Evolutionary conservation across 2,329 filamentous ascomycete species (phyloP), one percentile per base, ranked within the genome.

Genomic region (Trichoderma polysporum): DNA sequence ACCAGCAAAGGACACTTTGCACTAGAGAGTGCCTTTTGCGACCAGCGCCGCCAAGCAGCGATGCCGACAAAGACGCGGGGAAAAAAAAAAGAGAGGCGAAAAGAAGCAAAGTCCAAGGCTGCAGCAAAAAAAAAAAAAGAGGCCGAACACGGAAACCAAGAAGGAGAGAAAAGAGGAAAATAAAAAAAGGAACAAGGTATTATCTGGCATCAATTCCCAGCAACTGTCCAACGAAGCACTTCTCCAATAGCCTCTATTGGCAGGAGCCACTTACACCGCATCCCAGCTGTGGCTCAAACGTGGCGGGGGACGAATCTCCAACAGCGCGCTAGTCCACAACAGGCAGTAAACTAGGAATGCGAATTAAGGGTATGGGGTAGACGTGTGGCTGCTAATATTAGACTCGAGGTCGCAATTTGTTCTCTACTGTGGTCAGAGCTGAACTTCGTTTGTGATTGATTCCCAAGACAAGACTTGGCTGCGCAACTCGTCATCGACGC

Each of bases 1-100:
- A 66, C 53, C 65, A 61, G 35, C 50, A 70, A 69, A 74, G 73
- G 73, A 74, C 72, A 74, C 72, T 74, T 74, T 74, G 73, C 72
- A 72, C 68, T 61, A 70, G 60, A 27, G 66, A 61, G 53, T 31
- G 31, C 50, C 37, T 35, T 47, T 58, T 47, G 59, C 59, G 52
- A 58, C 54, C 66, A 66, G 67, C 54, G 67, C 58, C 50, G 66
- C 52, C 45, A 66, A 52, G 37, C 47, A 27, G 29, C 27, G 41
- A 25, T 37, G 52, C 33, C 19, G 22, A 22, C 19, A 37, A 56
- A 31, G 53, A 4, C 37, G 41, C 39, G 33, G 41, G n/a, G 15
- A 25, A 29, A 56, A 3, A 25, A 19, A 22, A 13, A 10, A 61
- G 0, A 58, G 19, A 54, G 22, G 13, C 22, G 19, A n/a, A n/a